These are phyloP conservation scores for Malus sieversii DNA, from an alignment of 306 rosid genomes.

Conservation along the genomic window DNA sequence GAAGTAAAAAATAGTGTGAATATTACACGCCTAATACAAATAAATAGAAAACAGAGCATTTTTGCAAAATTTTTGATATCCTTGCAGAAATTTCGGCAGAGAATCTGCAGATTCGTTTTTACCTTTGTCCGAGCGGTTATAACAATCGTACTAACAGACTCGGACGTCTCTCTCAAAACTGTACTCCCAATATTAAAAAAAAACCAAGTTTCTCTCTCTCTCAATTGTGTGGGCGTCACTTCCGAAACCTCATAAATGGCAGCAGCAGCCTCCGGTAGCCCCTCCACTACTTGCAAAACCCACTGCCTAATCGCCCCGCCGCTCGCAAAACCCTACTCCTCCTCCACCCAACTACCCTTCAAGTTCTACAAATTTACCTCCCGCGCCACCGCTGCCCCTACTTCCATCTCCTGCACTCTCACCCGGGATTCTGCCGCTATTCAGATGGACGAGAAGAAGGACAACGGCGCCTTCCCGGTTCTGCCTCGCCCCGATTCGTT, in stretches of 20 bases:
- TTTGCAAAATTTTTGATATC: too few species aligned
- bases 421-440: constrained; percentile 26
- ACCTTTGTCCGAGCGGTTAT: too few species aligned
- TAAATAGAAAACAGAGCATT: too few species aligned
- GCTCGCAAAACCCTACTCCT: constrained; percentile 23
- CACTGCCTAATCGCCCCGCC: constrained; percentile 7
- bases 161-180: too few species aligned
- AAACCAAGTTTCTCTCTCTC: neutral
- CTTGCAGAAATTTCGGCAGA: too few species aligned
- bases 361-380: constrained; percentile 21
- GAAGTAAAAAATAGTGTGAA: too few species aligned
- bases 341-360: constrained; percentile 34
- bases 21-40: too few species aligned
- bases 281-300: constrained; percentile 18
- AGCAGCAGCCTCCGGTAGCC: neutral
- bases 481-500: constrained; percentile 74
- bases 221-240: neutral
- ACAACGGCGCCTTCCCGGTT: constrained; percentile 18
- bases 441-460: constrained; percentile 24
- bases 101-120: too few species aligned
- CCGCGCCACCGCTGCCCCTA: constrained; percentile 24
- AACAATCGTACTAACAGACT: too few species aligned
- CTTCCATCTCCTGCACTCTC: constrained; percentile 45
- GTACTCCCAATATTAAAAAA: too few species aligned
- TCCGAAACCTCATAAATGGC: neutral